Evolutionary conservation across 2,329 filamentous ascomycete species (phyloP).

Genomic region (Fusarium newnesense): DNA sequence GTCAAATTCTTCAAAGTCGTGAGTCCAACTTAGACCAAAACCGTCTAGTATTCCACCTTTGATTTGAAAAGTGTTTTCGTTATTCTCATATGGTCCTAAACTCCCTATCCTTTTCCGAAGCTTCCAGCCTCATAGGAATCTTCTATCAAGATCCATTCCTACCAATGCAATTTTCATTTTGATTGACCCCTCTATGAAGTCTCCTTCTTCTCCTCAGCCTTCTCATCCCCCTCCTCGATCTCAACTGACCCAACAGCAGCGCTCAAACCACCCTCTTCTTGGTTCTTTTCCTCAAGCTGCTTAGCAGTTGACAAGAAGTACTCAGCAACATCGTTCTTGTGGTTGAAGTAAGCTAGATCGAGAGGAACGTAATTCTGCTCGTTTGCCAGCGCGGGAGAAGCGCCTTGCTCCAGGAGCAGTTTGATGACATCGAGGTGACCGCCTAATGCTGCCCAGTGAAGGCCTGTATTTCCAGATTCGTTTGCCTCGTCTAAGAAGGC

Average conservation of each 20-base stretch:
- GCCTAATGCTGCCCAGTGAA: conserved; percentile 95
- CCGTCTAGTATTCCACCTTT: not conserved
- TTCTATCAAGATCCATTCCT: not conserved
- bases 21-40: not conserved
- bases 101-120: conserved; percentile 3
- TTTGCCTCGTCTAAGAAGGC: conserved; percentile 77
- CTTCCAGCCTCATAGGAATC: not conserved
- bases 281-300: conserved; percentile 60
- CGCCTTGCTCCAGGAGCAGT: conserved; percentile 78
- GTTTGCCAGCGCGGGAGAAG: conserved; percentile 82
- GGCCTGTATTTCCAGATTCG: conserved; percentile 84
- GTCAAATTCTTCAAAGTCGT: not conserved
- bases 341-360: conserved; percentile 77
- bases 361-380: conserved; percentile 84
- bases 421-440: conserved; percentile 86
- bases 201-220: conserved; percentile 39
- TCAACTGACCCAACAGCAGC: conserved; percentile 52
- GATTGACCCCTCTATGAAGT: not conserved
- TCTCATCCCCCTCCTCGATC: conserved; percentile 48
- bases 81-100: conserved; percentile 21
- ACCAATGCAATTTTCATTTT: not conserved
- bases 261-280: conserved; percentile 56
- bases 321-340: conserved; percentile 72
- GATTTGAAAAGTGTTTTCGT: conserved; percentile 7
- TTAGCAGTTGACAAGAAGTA: conserved; percentile 65